These are phyloP conservation scores for Mycena sp. DNA, from an alignment of 1,284 basidiomycete species.

Conservation along the genomic window DNA sequence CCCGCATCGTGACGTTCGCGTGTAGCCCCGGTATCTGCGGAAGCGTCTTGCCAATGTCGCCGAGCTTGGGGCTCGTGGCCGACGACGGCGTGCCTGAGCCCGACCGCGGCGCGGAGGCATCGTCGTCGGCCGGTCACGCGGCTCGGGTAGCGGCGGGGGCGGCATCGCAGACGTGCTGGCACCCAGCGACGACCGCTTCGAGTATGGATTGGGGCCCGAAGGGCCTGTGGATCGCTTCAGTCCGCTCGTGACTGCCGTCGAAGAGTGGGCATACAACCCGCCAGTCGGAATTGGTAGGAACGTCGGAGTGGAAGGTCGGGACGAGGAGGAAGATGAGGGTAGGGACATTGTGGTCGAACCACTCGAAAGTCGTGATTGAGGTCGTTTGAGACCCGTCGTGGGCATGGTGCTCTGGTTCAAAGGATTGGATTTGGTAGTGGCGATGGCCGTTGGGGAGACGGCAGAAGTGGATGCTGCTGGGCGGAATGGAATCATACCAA, in stretches of 20 bases:
- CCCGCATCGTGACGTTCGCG: constrained; percentile 62
- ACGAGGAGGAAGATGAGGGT: constrained; percentile 72
- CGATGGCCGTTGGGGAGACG: constrained; percentile 45
- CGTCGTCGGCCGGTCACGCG: constrained; percentile 44
- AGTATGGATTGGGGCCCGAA: constrained; percentile 50
- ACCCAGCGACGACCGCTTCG: constrained; percentile 71
- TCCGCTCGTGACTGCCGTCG: constrained; percentile 48
- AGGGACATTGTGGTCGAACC: constrained; percentile 68
- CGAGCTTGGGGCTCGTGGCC: constrained; percentile 30
- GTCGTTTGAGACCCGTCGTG: constrained; percentile 59
- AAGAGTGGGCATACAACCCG: constrained; percentile 52
- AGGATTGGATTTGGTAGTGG: constrained; percentile 44
- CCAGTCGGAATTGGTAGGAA: constrained; percentile 72
- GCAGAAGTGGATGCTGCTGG: constrained; percentile 48
- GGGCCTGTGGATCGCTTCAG: constrained; percentile 69
- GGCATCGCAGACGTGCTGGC: constrained; percentile 47
- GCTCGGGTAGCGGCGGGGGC: constrained; percentile 37
- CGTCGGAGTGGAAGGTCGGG: constrained; percentile 78
- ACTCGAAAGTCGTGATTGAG: constrained; percentile 75
- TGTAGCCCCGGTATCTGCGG: constrained; percentile 52
- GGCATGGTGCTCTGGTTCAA: constrained; percentile 51
- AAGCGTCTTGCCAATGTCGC: constrained; percentile 47
- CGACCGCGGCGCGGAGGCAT: constrained; percentile 46
- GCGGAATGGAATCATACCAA: constrained; percentile 52
- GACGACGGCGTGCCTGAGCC: constrained; percentile 41